Conservation (phyloP, 805 yeast genomes). For the Myxozyma melibiosi region DNA sequence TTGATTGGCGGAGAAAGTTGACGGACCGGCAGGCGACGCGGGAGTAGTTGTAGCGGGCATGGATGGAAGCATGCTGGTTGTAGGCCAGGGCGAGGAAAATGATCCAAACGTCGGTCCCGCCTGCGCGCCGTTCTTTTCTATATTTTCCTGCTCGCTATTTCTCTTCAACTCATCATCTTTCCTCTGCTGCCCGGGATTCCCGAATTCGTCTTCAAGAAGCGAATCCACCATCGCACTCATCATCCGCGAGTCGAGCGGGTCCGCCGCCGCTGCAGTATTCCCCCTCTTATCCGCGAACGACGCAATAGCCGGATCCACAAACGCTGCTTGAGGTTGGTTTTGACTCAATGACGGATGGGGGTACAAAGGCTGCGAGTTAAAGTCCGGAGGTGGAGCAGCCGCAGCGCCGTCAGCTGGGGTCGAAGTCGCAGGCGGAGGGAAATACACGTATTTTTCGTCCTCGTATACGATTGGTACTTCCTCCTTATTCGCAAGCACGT, state of each 20-base stretch:
- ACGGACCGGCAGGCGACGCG: neutral
- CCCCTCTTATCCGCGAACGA: neutral
- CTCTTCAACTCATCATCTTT: too few relatives aligned
- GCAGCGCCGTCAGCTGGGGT: neutral
- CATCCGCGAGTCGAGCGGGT: constrained; percentile 18
- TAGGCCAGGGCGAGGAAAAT: too few relatives aligned
- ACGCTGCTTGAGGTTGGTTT: neutral
- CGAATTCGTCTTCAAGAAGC: constrained; percentile 25
- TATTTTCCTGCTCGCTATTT: too few relatives aligned
- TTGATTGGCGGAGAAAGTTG: neutral
- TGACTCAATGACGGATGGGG: neutral
- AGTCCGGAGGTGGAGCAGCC: constrained; percentile 9
- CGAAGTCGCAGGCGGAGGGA: constrained; percentile 7
- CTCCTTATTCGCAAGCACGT: constrained; percentile 6
- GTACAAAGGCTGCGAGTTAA: constrained; percentile 4
- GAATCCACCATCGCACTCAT: constrained; percentile 33
- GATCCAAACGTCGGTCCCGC: too few relatives aligned
- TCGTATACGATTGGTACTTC: constrained; percentile 22
- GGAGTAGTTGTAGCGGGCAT: too few relatives aligned
- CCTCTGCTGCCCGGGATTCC: too few relatives aligned
- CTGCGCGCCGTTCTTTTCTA: too few relatives aligned
- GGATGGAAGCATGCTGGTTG: too few relatives aligned
- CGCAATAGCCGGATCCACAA: neutral
- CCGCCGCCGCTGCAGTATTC: neutral
- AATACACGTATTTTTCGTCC: constrained; percentile 6